Evolutionary conservation across 1,139 yeast genomes (phyloP), one percentile per base, ranked within the genome.

Genomic region (Trichomonascaceae sp.): DNA sequence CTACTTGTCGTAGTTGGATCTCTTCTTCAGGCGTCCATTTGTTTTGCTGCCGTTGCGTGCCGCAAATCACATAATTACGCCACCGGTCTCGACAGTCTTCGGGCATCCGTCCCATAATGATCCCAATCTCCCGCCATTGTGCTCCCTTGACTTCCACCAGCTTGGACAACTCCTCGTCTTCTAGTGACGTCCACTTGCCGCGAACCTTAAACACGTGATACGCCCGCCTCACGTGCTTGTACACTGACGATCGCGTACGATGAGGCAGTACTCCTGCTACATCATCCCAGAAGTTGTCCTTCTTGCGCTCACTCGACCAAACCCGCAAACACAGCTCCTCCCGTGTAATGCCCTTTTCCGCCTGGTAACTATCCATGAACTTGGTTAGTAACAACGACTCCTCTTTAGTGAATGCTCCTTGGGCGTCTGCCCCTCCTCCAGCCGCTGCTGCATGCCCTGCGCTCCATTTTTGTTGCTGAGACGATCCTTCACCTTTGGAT

Each of bases 11-110:
- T 41, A 87, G 61, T 33, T 61, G 59, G 16, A 62, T 64, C 52
- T 85, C 96, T 51, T 85, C 95, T 28, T 71, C 76, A 1, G 56
- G 52, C 0, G 76, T 62, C 97, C 97, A 87, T 52, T 78, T 80
- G 54, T 81, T 77, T 33, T 70, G 69, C 13, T 74, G 71, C 43
- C 96, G 65, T 37, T 71, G 71, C 13, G 64, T 64, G 18, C 96
- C 96, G 60, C 96, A 85, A 54, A 85, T 85, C 41, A 85, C 79
- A 51, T 87, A 87, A 55, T 87, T 87, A 56, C 97, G 69, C 94
- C 94, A 87, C 43, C 97, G 67, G 53, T 87, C 97, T 44, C 97
- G 69, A 54, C 96, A 85, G 59, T 87, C 97, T 50, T 87, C 97
- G 0, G 97, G 96, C 97, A 87, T 87, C 48, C 97, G 69, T 9